Percentiles rank a stretch among this genome's conserved stretches.
phyloP scores from a whole-genome alignment of 306 rosid species.

The Trifolium fragiferum region DNA sequence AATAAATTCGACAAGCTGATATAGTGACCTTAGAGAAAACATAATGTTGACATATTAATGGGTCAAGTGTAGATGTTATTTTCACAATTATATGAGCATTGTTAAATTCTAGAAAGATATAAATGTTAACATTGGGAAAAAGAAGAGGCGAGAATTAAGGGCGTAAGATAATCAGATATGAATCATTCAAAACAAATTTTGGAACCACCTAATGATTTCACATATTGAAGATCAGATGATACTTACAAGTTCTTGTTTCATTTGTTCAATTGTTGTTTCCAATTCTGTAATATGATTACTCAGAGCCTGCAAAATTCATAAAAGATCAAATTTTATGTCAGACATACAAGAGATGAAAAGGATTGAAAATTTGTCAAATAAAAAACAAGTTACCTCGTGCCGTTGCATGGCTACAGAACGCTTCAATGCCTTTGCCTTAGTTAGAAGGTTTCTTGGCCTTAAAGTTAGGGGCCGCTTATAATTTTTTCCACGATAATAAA shows the following conservation, averaged over 20 bases:
- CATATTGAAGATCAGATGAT: slow-evolving; percentile 2
- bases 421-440: slow-evolving; percentile 95
- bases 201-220: slow-evolving; percentile 3
- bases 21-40: slow-evolving; percentile 33
- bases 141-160: background rate
- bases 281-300: slow-evolving; percentile 89
- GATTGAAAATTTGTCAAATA: slow-evolving; percentile 22
- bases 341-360: slow-evolving; percentile 26
- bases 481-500: slow-evolving; percentile 98
- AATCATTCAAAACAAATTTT: slow-evolving; percentile 19
- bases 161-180: slow-evolving; percentile 12
- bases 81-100: slow-evolving; percentile 8
- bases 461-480: slow-evolving; percentile 83
- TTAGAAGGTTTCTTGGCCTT: slow-evolving; percentile 93
- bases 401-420: slow-evolving; percentile 95
- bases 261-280: slow-evolving; percentile 74
- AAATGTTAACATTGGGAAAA: background rate
- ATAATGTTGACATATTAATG: slow-evolving; percentile 4
- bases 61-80: slow-evolving; percentile 10
- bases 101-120: background rate
- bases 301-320: slow-evolving; percentile 77
- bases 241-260: slow-evolving; percentile 86
- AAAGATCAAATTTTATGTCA: slow-evolving; percentile 42
- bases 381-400: slow-evolving; percentile 73
- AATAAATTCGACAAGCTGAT: slow-evolving; percentile 27